A percentile compares a stretch with the other conserved stretches of the same genome.
Evolutionary conservation across 768 basidiomycete genomes (phyloP).

Genomic region (Boletus sp.): DNA sequence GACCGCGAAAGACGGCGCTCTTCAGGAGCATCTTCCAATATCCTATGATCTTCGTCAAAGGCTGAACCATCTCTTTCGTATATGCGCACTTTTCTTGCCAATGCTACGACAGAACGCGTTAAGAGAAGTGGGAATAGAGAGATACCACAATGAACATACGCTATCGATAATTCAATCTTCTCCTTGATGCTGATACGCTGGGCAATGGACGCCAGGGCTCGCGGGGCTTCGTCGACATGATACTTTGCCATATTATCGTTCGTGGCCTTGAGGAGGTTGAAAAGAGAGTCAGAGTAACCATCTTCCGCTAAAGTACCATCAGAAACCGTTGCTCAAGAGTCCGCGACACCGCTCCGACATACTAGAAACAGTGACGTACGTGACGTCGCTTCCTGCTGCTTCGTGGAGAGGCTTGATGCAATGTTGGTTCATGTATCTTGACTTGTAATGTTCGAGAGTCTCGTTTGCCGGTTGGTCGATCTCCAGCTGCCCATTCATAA

Average conservation of each 20-base stretch:
- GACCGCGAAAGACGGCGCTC: constrained; percentile 7
- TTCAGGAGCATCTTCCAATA: constrained; percentile 12
- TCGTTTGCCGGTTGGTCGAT: background rate
- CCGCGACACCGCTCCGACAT: background rate
- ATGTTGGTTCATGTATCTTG: background rate
- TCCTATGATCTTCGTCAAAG: background rate
- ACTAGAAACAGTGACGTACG: constrained; percentile 9
- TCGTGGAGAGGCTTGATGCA: constrained; percentile 1
- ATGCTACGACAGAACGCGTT: background rate
- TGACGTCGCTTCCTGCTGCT: background rate
- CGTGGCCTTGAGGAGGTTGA: background rate
- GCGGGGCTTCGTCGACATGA: constrained; percentile 10
- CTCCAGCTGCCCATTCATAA: constrained; percentile 1
- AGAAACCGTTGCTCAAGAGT: background rate
- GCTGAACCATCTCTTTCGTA: too few relatives aligned
- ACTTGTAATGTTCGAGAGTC: background rate
- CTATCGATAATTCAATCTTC: constrained; percentile 13
- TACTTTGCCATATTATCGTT: constrained; percentile 3
- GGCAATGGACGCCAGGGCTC: constrained; percentile 10
- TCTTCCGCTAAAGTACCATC: constrained; percentile 2
- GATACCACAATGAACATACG: background rate
- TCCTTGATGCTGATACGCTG: constrained; percentile 17
- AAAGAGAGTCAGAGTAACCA: constrained; percentile 4
- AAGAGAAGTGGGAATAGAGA: background rate
- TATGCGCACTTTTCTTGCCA: constrained; percentile 13